Evolutionary conservation across 768 basidiomycete genomes (phyloP).

Genomic region (Naganishia kalamii): DNA sequence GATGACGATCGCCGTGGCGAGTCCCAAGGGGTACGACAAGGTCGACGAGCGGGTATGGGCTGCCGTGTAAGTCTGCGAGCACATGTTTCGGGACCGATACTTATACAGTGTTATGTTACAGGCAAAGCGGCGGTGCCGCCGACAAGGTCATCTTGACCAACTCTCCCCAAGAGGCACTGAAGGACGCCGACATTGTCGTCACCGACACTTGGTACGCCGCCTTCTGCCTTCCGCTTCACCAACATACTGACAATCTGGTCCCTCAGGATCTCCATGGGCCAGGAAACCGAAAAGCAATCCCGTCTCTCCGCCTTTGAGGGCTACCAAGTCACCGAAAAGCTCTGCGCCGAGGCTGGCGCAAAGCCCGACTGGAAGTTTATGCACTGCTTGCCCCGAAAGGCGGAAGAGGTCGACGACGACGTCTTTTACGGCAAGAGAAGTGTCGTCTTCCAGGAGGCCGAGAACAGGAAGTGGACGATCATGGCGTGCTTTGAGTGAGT

Average conservation of each 20-base stretch:
- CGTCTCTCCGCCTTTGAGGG: constrained; percentile 80
- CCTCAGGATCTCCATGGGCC: constrained; percentile 99
- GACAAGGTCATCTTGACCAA: constrained; percentile 41
- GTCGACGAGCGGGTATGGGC: constrained; percentile 63
- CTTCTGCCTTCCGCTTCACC: neutral
- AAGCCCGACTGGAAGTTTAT: constrained; percentile 86
- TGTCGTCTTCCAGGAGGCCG: constrained; percentile 85
- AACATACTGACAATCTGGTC: no score
- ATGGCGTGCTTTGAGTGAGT: constrained; percentile 55
- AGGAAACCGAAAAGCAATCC: constrained; percentile 85
- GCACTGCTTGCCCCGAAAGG: constrained; percentile 90
- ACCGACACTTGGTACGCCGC: constrained; percentile 86
- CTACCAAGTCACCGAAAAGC: constrained; percentile 85
- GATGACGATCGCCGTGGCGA: constrained; percentile 75
- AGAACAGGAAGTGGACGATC: constrained; percentile 96
- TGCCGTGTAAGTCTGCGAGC: constrained; percentile 55
- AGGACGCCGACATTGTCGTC: constrained; percentile 85
- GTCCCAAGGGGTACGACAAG: constrained; percentile 55
- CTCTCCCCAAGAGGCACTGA: constrained; percentile 72
- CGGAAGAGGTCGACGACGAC: constrained; percentile 91
- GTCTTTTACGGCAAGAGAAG: constrained; percentile 91
- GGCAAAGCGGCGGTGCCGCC: constrained; percentile 37
- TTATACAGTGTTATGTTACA: neutral
- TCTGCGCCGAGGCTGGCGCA: constrained; percentile 74
- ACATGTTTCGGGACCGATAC: neutral